phyloP scores from a whole-genome alignment of 2,329 filamentous ascomycete species.

The Penicillium psychrosexuale region DNA sequence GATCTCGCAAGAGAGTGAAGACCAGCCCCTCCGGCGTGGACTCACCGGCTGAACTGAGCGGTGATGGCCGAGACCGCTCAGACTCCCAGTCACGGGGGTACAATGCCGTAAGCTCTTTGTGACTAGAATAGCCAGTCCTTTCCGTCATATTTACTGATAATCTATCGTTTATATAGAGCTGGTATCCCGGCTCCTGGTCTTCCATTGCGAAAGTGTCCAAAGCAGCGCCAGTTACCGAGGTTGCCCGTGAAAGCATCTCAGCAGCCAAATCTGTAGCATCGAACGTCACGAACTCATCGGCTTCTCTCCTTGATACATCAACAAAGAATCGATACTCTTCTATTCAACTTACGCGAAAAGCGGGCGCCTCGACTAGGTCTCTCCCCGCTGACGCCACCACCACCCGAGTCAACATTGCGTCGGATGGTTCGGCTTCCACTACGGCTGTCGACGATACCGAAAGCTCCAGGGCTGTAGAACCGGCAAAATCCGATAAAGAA shows the following conservation, averaged over 20 bases:
- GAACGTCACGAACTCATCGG: conserved; percentile 34
- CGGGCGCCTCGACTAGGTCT: conserved; percentile 42
- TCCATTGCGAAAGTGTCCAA: conserved; percentile 39
- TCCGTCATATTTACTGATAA: conserved; percentile 11
- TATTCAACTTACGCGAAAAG: conserved; percentile 44
- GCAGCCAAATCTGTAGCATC: conserved; percentile 40
- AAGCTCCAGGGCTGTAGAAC: conserved; percentile 11
- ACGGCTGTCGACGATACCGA: conserved; percentile 22
- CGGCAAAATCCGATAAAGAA: conserved; percentile 20
- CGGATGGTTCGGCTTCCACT: conserved; percentile 37
- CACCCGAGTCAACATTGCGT: conserved; percentile 46
- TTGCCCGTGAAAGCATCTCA: conserved; percentile 50
- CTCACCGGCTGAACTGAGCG: conserved; percentile 25
- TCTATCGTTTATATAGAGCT: conserved; percentile 28
- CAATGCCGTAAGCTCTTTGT: conserved; percentile 29
- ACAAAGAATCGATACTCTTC: conserved; percentile 35
- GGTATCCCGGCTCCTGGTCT: conserved; percentile 49
- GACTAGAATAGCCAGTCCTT: not conserved
- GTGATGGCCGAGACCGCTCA: conserved; percentile 26
- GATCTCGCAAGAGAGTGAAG: conserved; percentile 46
- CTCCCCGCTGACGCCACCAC: conserved; percentile 46
- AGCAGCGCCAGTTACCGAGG: conserved; percentile 48
- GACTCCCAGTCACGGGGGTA: conserved; percentile 27
- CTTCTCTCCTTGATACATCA: conserved; percentile 25
- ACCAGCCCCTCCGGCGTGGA: conserved; percentile 36